Conservation (phyloP, 371 early-diverging fungal species). For the Lichtheimia hyalospora region DNA sequence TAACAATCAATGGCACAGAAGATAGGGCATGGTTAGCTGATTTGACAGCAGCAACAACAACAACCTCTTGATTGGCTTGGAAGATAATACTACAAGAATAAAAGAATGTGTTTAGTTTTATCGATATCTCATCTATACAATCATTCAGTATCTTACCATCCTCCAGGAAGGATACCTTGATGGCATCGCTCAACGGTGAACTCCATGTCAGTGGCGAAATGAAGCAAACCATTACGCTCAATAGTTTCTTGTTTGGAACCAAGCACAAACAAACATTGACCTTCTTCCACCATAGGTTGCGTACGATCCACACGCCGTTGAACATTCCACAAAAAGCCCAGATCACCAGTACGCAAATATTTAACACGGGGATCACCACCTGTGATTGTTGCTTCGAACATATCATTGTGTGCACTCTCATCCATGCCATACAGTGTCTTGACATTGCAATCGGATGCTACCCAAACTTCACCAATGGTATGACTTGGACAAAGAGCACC, state of each 20-base stretch:
- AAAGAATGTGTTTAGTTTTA: neutral
- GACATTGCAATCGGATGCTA: slow-evolving; percentile 68
- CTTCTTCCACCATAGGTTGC: slow-evolving; percentile 51
- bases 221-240: slow-evolving; percentile 68
- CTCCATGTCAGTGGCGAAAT: slow-evolving; percentile 78
- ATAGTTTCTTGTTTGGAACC: slow-evolving; percentile 74
- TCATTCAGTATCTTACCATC: slow-evolving; percentile 28
- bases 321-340: slow-evolving; percentile 80
- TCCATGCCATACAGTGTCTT: slow-evolving; percentile 40
- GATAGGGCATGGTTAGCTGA: slow-evolving; percentile 49
- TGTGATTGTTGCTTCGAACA: slow-evolving; percentile 53
- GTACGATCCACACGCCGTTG: slow-evolving; percentile 40
- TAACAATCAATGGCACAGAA: slow-evolving; percentile 61
- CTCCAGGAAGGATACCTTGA: slow-evolving; percentile 50
- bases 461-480: slow-evolving; percentile 88
- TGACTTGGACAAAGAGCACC: slow-evolving; percentile 65
- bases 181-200: slow-evolving; percentile 66
- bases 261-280: slow-evolving; percentile 75
- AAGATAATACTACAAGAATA: slow-evolving; percentile 41
- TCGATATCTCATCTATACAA: neutral
- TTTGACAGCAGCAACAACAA: slow-evolving; percentile 54
- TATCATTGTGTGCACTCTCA: slow-evolving; percentile 19
- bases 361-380: slow-evolving; percentile 64
- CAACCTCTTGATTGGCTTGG: slow-evolving; percentile 51
- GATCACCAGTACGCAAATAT: slow-evolving; percentile 83